Percentiles rank a stretch among this genome's conserved stretches.
These are phyloP conservation scores for Allium fistulosum DNA, from an alignment of 106 monocot genomes.

Conservation along the genomic window DNA sequence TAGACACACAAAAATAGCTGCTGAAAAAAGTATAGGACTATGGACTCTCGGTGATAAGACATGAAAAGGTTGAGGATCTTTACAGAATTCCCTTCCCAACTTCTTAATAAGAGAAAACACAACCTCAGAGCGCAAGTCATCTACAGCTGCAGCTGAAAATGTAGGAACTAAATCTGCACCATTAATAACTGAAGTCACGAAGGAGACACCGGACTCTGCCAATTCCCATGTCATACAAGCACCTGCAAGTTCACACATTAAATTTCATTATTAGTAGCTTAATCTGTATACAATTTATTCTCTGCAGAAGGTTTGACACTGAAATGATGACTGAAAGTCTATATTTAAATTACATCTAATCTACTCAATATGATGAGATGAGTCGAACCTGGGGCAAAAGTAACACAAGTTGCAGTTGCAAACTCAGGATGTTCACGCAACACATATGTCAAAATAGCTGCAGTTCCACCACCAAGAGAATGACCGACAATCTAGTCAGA, in stretches of 20 bases:
- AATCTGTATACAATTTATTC: too few relatives aligned
- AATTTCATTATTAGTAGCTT: not conserved
- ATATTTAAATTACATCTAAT: not conserved
- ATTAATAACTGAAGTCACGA: constrained; percentile 93
- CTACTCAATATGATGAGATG: not conserved
- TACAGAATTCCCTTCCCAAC: too few relatives aligned
- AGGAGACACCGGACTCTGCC: constrained; percentile 83
- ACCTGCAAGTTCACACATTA: constrained; percentile 38
- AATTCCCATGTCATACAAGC: constrained; percentile 99
- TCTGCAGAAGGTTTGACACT: not conserved
- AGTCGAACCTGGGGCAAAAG: constrained; percentile 88
- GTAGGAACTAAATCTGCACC: constrained; percentile 95
- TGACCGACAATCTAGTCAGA: constrained; percentile 78
- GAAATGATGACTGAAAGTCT: not conserved
- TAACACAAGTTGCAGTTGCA: constrained; percentile 51
- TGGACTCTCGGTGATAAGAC: too few relatives aligned
- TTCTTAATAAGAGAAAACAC: not conserved
- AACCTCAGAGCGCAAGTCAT: constrained; percentile 95
- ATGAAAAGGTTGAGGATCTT: too few relatives aligned
- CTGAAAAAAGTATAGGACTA: too few relatives aligned
- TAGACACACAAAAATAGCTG: too few relatives aligned
- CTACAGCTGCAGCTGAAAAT: constrained; percentile 94
- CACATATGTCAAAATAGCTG: constrained; percentile 83
- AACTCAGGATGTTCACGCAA: constrained; percentile 86
- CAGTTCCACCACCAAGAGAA: constrained; percentile 94